These are phyloP conservation scores for Sanghuangporus weigelae DNA, from an alignment of 1,284 basidiomycete genomes.

Conservation along the genomic window DNA sequence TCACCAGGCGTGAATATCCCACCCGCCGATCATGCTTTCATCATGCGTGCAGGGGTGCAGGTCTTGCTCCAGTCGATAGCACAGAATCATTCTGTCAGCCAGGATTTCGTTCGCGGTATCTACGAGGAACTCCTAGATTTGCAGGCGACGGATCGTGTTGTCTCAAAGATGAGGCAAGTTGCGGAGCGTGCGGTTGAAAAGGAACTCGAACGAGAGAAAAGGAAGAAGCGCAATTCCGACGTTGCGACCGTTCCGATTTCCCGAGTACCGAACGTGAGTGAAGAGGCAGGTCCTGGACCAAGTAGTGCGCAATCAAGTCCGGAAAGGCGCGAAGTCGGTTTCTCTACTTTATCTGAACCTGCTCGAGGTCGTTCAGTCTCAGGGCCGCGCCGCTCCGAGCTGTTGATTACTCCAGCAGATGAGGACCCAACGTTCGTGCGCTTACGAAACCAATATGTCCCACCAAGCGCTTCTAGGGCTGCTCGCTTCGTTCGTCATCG, in stretches of 20 bases:
- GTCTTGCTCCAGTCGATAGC: conserved; percentile 14
- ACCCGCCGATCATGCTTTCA: conserved; percentile 4
- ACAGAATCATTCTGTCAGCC: conserved; percentile 12
- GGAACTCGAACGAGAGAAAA: conserved; percentile 1
- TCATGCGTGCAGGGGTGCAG: conserved; percentile 10
- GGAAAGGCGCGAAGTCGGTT: neutral
- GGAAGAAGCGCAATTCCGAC: neutral
- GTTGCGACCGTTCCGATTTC: neutral
- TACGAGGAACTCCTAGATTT: conserved; percentile 12
- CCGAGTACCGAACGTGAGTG: neutral
- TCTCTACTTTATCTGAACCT: neutral
- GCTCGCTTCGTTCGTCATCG: conserved; percentile 1
- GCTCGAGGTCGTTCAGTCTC: neutral
- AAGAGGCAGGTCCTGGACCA: neutral
- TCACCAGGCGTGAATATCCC: conserved; percentile 4
- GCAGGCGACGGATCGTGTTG: conserved; percentile 8
- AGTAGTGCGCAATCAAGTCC: neutral
- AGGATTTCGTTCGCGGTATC: conserved; percentile 13
- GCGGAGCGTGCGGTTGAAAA: conserved; percentile 7
- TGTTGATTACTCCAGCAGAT: conserved; percentile 9
- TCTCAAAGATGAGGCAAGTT: conserved; percentile 9
- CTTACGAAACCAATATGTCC: conserved; percentile 1
- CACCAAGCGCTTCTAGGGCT: conserved; percentile 15
- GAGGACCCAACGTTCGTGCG: conserved; percentile 1
- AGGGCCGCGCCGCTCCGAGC: neutral